These are phyloP conservation scores for Trichoderma citrinoviride DNA, from an alignment of 2,329 filamentous ascomycete genomes.

Conservation along the genomic window DNA sequence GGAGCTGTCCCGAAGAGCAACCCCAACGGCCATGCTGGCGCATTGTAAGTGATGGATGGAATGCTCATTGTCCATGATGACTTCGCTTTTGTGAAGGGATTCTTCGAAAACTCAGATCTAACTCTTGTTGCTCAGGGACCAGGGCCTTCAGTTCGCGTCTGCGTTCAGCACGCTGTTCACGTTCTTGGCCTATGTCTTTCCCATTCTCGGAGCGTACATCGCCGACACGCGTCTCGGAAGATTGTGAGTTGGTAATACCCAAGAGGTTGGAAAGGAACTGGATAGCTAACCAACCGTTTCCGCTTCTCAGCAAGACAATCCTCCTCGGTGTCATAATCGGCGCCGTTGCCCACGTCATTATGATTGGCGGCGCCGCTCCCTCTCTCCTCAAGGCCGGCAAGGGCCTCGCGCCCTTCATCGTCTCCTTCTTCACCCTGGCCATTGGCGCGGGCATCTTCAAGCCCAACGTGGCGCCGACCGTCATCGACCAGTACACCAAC, in stretches of 20 bases:
- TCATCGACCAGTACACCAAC: constrained; percentile 20
- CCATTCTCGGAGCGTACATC: constrained; percentile 21
- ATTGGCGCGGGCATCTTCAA: constrained; percentile 23
- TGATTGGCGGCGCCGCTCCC: constrained; percentile 21
- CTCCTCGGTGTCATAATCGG: constrained; percentile 19
- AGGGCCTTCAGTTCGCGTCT: constrained; percentile 21
- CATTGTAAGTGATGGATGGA: constrained; percentile 14
- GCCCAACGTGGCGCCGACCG: constrained; percentile 19
- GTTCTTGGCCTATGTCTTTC: constrained; percentile 22
- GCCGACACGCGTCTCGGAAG: constrained; percentile 18
- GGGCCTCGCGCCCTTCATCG: constrained; percentile 19
- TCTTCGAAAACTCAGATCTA: neutral
- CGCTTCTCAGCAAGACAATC: constrained; percentile 14
- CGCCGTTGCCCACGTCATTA: constrained; percentile 21
- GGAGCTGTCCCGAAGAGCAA: constrained; percentile 20
- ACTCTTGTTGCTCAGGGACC: neutral
- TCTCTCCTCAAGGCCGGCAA: constrained; percentile 20
- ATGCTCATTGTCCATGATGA: neutral
- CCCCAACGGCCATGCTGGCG: constrained; percentile 20
- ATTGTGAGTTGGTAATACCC: constrained; percentile 18
- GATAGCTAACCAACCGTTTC: neutral
- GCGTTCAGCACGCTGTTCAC: constrained; percentile 22
- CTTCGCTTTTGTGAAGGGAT: neutral
- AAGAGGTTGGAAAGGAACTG: neutral
- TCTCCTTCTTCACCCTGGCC: constrained; percentile 19